Evolutionary conservation across 768 basidiomycete genomes (phyloP).

Genomic region (Aureoboletus auriporus): DNA sequence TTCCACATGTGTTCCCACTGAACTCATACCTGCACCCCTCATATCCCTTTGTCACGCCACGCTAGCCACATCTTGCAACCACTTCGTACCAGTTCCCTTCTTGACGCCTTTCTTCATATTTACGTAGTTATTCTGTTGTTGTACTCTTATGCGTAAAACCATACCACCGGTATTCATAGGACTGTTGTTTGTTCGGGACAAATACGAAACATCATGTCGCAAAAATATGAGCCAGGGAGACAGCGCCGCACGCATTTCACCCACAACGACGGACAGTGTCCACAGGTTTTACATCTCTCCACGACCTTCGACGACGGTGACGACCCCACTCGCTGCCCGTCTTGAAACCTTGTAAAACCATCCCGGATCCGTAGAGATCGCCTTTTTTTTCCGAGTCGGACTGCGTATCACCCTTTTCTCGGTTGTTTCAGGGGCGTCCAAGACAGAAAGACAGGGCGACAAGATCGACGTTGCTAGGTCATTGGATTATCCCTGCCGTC

Average conservation of each 20-base stretch:
- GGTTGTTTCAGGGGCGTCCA: not conserved
- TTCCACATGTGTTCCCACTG: conserved; percentile 1
- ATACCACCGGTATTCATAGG: conserved; percentile 4
- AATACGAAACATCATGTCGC: conserved; percentile 35
- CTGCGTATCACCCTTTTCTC: conserved; percentile 1
- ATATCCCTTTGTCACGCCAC: conserved; percentile 2
- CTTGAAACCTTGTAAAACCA: conserved; percentile 62
- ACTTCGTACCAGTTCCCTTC: not conserved
- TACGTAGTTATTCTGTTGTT: conserved; percentile 1
- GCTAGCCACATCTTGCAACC: conserved; percentile 9
- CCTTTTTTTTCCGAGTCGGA: conserved; percentile 13
- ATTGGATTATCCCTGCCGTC: not conserved
- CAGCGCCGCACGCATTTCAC: conserved; percentile 22
- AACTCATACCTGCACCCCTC: conserved; percentile 12
- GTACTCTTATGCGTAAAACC: conserved; percentile 1
- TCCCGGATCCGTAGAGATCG: conserved; percentile 66
- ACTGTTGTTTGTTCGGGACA: conserved; percentile 29
- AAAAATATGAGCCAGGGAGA: conserved; percentile 28
- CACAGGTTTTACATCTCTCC: conserved; percentile 8
- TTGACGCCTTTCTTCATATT: not conserved
- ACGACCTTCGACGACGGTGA: conserved; percentile 3
- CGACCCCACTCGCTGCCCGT: conserved; percentile 18
- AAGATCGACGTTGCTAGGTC: not conserved
- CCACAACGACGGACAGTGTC: conserved; percentile 14
- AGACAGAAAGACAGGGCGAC: not conserved